These are phyloP conservation scores for Cryptococcus sp. DNA, from an alignment of 1,284 basidiomycete species.

Conservation along the genomic window DNA sequence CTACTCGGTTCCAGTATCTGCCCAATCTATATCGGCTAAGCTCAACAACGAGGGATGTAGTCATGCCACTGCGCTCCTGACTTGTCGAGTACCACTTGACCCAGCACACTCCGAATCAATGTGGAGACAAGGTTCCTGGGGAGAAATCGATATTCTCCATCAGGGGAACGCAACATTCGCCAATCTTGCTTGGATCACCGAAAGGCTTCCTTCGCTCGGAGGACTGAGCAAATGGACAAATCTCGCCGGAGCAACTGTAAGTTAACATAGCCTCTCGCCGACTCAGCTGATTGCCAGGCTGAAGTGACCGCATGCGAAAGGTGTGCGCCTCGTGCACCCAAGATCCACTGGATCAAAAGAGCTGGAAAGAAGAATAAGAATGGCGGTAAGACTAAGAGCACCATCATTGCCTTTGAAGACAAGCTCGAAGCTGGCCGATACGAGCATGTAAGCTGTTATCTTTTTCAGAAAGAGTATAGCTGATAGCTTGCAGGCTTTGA, in stretches of 20 bases:
- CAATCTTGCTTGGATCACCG: constrained; percentile 77
- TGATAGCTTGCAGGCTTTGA: constrained; percentile 58
- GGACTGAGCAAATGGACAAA: constrained; percentile 63
- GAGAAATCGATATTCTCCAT: constrained; percentile 76
- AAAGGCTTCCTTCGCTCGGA: constrained; percentile 70
- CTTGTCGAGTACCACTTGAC: constrained; percentile 65
- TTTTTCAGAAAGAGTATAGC: background rate
- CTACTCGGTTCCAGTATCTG: constrained; percentile 60
- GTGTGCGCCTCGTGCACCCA: constrained; percentile 74
- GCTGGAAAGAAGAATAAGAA: constrained; percentile 43
- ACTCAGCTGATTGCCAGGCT: constrained; percentile 12
- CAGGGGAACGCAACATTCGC: constrained; percentile 72
- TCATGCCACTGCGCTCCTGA: constrained; percentile 71
- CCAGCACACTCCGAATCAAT: constrained; percentile 62
- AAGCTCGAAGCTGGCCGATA: constrained; percentile 76
- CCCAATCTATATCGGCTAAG: constrained; percentile 54
- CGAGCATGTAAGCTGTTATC: constrained; percentile 52
- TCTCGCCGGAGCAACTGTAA: constrained; percentile 32
- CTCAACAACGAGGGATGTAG: constrained; percentile 60
- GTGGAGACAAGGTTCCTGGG: constrained; percentile 71
- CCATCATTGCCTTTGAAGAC: constrained; percentile 65
- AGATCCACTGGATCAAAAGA: constrained; percentile 63
- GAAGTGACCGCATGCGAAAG: constrained; percentile 54
- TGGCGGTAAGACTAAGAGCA: constrained; percentile 35
- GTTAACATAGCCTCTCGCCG: constrained; percentile 6